Base-by-base conservation (phyloP, 371 early-diverging fungal species). In the Funneliformis caledonium region DNA sequence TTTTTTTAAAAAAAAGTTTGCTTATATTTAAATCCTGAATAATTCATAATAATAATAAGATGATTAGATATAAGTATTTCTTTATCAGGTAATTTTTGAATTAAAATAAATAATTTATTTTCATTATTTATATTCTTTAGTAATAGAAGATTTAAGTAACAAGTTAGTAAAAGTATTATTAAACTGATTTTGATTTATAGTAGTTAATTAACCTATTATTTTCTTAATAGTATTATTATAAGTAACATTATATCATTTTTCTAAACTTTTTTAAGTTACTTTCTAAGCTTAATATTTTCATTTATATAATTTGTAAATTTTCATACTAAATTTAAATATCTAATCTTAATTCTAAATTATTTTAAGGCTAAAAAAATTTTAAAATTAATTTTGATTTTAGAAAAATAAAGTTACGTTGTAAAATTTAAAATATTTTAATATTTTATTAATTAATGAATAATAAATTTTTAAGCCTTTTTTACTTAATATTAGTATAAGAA, bases 131-230 rank as follows among this genome's bases (percentile, higher is more conserved):
- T 22, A 26, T 61, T 61, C 62, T 61, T 61, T 61, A 61, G 62
- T 61, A 8, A 61, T 5, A 61, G n/a, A 61, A 7, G 7, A 2
- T 7, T 61, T 61, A n/a, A 8, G 19, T 61, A 61, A 61, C 19
- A 61, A 61, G 19, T n/a, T n/a, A 5, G 26, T 22, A 22, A 61
- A n/a, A 22, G n/a, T 61, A 61, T 19, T 26, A 61, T 47, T 47
- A 47, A 61, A n/a, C 62, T 61, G 62, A 22, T 61, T n/a, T 61
- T 61, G 62, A 61, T 61, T n/a, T 9, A 61, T 61, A 61, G n/a
- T 22, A 62, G 5, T 31, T 62, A 62, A 62, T 31, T 62, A 9
- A 62, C 62, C 4, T 62, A 26, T 31, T n/a, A 31, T 62, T 62
- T 31, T 2, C 33, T 62, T 31, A n/a, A 62, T 62, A 22, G 22